Evolutionary conservation across 2,329 filamentous ascomycete species (phyloP).

Genomic region (Proliferodiscus dingleyae): DNA sequence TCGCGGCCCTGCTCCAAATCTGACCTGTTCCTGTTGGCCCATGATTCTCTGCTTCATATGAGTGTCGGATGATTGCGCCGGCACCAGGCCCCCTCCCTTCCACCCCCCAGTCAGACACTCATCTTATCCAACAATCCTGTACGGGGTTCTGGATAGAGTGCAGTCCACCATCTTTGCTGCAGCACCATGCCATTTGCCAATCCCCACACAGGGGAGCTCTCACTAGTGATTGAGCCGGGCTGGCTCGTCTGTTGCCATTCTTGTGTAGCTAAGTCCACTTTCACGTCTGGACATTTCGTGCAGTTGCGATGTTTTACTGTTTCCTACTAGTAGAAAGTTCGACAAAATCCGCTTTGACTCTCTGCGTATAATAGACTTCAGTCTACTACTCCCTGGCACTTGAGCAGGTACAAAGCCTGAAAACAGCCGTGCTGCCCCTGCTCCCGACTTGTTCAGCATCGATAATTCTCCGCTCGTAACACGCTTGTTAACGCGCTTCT

Average conservation of each 20-base stretch:
- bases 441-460: conserved; percentile 17
- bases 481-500: conserved; percentile 20
- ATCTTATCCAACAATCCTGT: conserved; percentile 28
- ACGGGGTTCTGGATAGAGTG: conserved; percentile 26
- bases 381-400: conserved; percentile 16
- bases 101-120: conserved; percentile 26
- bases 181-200: conserved; percentile 27
- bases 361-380: conserved; percentile 12
- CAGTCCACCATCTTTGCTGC: conserved; percentile 20
- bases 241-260: conserved; percentile 19
- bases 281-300: conserved; percentile 12
- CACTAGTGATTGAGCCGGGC: conserved; percentile 25
- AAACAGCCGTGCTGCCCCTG: conserved; percentile 26
- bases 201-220: conserved; percentile 21
- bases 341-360: conserved; percentile 10
- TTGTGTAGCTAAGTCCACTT: conserved; percentile 23
- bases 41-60: conserved; percentile 27
- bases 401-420: conserved; percentile 14
- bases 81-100: conserved; percentile 18
- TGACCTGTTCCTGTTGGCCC: conserved; percentile 18
- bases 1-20: conserved; percentile 16
- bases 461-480: conserved; percentile 20
- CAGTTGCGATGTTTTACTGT: conserved; percentile 14
- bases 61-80: conserved; percentile 32
- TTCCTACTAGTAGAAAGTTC: conserved; percentile 1